These are phyloP conservation scores for Hebeloma cylindrosporum DNA, from an alignment of 768 basidiomycete species.

Conservation along the genomic window DNA sequence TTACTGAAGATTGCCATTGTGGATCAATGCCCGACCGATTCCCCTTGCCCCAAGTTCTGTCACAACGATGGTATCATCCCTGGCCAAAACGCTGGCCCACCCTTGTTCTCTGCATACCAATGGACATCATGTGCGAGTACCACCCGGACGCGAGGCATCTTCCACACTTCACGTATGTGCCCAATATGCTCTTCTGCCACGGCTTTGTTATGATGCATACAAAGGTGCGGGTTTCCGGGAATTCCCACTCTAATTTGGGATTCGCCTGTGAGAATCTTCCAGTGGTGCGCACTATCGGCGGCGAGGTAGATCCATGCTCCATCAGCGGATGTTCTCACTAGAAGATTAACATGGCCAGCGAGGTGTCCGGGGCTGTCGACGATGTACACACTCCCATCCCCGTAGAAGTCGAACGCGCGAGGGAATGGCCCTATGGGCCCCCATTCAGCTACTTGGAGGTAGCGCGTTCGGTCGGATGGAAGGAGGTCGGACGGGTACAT, in stretches of 20 bases:
- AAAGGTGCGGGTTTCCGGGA: conserved; percentile 30
- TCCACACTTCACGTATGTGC: conserved; percentile 38
- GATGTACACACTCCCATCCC: conserved; percentile 59
- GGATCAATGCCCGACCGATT: background rate
- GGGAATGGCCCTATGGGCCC: conserved; percentile 51
- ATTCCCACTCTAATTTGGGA: conserved; percentile 36
- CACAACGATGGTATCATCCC: conserved; percentile 14
- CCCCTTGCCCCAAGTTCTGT: background rate
- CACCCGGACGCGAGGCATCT: conserved; percentile 41
- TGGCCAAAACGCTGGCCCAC: conserved; percentile 32
- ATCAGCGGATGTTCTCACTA: conserved; percentile 52
- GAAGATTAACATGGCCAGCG: conserved; percentile 52
- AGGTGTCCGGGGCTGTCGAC: conserved; percentile 59
- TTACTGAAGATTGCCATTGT: too few relatives aligned
- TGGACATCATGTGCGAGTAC: conserved; percentile 53
- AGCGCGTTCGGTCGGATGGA: conserved; percentile 38
- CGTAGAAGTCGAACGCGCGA: conserved; percentile 50
- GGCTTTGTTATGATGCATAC: conserved; percentile 45
- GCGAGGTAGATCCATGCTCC: conserved; percentile 57
- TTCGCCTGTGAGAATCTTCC: conserved; percentile 48
- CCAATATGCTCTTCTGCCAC: conserved; percentile 42
- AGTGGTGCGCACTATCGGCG: conserved; percentile 58
- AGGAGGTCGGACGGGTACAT: conserved; percentile 34
- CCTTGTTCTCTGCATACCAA: conserved; percentile 51
- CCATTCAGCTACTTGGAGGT: conserved; percentile 35